These are phyloP conservation scores for Penicillium verhagenii DNA, from an alignment of 495 filamentous ascomycete species.

Conservation along the genomic window DNA sequence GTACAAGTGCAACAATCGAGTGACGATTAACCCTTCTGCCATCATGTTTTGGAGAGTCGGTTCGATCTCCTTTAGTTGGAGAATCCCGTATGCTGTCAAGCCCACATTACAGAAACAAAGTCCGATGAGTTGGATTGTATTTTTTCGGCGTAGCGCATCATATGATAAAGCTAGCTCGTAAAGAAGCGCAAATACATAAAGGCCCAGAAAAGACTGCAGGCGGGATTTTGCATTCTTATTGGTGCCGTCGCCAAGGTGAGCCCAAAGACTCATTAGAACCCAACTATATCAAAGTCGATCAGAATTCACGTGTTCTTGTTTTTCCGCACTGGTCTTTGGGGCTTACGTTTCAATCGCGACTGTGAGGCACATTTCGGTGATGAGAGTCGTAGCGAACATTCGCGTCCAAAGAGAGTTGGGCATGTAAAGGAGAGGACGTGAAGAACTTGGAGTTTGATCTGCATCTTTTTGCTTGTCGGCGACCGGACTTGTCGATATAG, in stretches of 20 bases:
- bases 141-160: neutral
- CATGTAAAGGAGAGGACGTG: neutral
- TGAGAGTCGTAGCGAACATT: neutral
- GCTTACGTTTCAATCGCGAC: neutral
- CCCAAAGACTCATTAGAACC: neutral
- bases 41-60: neutral
- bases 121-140: neutral
- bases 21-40: neutral
- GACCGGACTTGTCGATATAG: neutral
- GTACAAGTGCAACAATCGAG: neutral
- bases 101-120: neutral
- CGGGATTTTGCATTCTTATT: neutral
- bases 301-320: neutral
- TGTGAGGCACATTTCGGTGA: neutral
- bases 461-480: neutral
- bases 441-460: neutral
- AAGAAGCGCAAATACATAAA: neutral
- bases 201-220: slow-evolving; percentile 2
- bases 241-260: neutral
- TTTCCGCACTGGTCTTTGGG: neutral
- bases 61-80: neutral
- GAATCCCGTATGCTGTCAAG: neutral
- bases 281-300: neutral
- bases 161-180: neutral
- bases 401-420: neutral